Conservation (phyloP, 139 green algal species). For the Tetraselmis chui region DNA sequence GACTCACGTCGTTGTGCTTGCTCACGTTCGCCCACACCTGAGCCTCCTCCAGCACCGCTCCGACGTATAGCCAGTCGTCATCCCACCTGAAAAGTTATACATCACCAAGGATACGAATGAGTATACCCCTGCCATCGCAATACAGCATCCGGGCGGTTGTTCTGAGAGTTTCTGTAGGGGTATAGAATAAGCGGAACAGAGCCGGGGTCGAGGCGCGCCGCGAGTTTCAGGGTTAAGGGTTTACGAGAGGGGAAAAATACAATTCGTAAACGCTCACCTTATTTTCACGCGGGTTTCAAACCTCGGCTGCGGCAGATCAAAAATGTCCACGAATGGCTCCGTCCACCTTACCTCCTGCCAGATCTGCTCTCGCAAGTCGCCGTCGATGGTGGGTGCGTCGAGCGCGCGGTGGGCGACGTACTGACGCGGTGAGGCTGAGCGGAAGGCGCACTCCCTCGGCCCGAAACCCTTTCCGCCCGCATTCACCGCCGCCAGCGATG, state of each 20-base stretch:
- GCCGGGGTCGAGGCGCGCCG: too few species aligned
- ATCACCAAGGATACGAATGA: too few species aligned
- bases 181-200: too few species aligned
- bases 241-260: too few species aligned
- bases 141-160: too few species aligned
- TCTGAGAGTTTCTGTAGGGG: too few species aligned
- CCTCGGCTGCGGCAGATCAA: background rate
- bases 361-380: background rate
- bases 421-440: background rate
- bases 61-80: background rate
- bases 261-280: background rate
- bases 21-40: constrained; percentile 6
- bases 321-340: constrained; percentile 8
- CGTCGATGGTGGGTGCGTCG: background rate
- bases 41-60: constrained; percentile 1
- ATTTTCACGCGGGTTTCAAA: background rate
- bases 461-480: too few species aligned
- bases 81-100: too few species aligned
- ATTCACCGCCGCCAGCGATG: too few species aligned
- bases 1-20: background rate
- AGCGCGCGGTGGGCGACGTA: background rate
- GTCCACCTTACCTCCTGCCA: background rate
- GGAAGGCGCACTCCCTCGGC: background rate
- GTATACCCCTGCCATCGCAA: too few species aligned
- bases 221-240: too few species aligned